Base-by-base conservation (phyloP, 2,329 filamentous ascomycete species). In the Xylaria arbuscula region DNA sequence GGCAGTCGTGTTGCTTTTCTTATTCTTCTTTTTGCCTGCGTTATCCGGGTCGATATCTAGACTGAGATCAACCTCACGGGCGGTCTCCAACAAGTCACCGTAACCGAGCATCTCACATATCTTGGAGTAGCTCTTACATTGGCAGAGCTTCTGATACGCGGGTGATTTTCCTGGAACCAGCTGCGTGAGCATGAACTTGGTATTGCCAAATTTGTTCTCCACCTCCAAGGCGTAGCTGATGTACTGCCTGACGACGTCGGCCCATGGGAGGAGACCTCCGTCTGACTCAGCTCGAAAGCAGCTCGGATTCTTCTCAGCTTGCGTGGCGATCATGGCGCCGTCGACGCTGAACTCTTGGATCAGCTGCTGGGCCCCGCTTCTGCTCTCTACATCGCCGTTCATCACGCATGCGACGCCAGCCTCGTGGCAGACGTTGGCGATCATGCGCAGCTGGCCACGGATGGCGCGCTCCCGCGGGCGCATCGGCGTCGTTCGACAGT, bases 401-500 rank as follows among this genome's bases (percentile, higher is more conserved):
- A 98, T 94, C 48, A 98, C 81, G 77, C 95, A 98, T 9, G 95
- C 94, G 2, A 99, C 94, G 34, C 95, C 95, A 11, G 90, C 90
- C 72, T 94, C 90, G 71, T 87, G 90, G 77, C 96, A 99, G 1
- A 97, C 85, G 5, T 89, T 84, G 0, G 88, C 91, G 55, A 99
- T 86, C 92, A 97, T 97, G 66, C 86, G 87, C 69, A 99, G 84
- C 80, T 98, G 94, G 28, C 90, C 90, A 19, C 96, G 88, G 67
- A 98, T 93, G 2, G 95, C 96, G 28, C 89, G 87, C 81, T 98
- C 94, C 56, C 94, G 86, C 1, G 95, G 94, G 45, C 96, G 88
- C 96, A 99, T 99, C 1, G 94, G 93, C 6, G 94, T 95, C 0
- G 96, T 99, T 28, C 96, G 93, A 81, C 96, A 99, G 83, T 99